phyloP scores from a whole-genome alignment of 306 rosid species.

The Luffa acutangula region DNA sequence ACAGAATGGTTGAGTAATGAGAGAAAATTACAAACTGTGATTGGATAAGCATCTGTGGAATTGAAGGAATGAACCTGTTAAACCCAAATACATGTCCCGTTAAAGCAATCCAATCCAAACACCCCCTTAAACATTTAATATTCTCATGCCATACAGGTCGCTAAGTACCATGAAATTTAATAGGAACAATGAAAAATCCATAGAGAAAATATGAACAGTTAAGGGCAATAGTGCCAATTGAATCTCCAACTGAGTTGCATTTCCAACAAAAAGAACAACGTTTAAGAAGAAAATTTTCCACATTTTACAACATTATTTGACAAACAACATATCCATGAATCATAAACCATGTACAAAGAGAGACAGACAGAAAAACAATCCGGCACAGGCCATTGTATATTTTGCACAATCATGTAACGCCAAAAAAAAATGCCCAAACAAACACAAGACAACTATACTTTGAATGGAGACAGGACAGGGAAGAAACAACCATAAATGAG shows the following conservation, averaged over 20 bases:
- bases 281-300: neutral
- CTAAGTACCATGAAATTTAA: neutral
- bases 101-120: neutral
- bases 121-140: neutral
- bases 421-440: constrained; percentile 13
- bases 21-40: neutral
- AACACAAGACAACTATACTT: constrained; percentile 18
- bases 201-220: neutral
- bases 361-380: neutral
- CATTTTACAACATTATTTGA: constrained; percentile 7
- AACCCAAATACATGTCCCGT: neutral
- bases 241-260: neutral
- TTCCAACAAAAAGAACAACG: neutral
- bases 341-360: constrained; percentile 22
- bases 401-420: neutral
- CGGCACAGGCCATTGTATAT: neutral
- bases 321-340: constrained; percentile 14
- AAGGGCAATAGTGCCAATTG: neutral
- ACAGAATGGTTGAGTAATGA: neutral
- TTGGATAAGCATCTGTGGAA: neutral
- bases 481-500: constrained; percentile 15
- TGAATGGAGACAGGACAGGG: constrained; percentile 17
- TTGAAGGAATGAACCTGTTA: neutral
- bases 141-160: neutral
- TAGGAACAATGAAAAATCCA: neutral